phyloP scores from a whole-genome alignment of 169 alveolate genomes.

The Plasmodium falciparum region DNA sequence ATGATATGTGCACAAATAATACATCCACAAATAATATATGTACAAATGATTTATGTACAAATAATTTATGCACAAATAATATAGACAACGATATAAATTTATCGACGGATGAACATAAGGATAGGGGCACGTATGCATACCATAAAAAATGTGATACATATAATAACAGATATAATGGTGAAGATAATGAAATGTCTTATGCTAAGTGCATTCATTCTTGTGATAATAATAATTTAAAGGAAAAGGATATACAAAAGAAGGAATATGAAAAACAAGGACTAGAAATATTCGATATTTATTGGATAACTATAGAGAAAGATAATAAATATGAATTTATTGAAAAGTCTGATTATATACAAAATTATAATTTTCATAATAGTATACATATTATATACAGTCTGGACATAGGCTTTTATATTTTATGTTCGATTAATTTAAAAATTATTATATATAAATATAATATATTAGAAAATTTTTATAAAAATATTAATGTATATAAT shows the following conservation, averaged over 20 bases:
- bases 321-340: slow-evolving; percentile 15
- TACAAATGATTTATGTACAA: too few species aligned
- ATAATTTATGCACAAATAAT: too few species aligned
- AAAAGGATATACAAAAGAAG: not conserved
- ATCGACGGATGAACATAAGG: too few species aligned
- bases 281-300: slow-evolving; percentile 52
- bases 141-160: too few species aligned
- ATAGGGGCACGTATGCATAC: too few species aligned
- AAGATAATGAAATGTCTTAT: too few species aligned
- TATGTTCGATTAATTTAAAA: slow-evolving; percentile 57
- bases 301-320: slow-evolving; percentile 58
- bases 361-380: slow-evolving; percentile 10
- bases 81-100: too few species aligned
- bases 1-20: too few species aligned
- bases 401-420: slow-evolving; percentile 33
- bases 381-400: slow-evolving; percentile 58
- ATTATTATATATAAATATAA: slow-evolving; percentile 59
- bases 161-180: too few species aligned
- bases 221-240: too few species aligned
- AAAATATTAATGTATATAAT: slow-evolving; percentile 19
- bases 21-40: too few species aligned
- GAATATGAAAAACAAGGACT: slow-evolving; percentile 22
- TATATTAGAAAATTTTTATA: slow-evolving; percentile 55
- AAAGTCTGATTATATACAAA: not conserved
- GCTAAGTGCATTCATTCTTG: too few species aligned